Evolutionary conservation across 2,329 filamentous ascomycete genomes (phyloP), one percentile per base, ranked within the genome.

Genomic region (Fusarium dlaminii): DNA sequence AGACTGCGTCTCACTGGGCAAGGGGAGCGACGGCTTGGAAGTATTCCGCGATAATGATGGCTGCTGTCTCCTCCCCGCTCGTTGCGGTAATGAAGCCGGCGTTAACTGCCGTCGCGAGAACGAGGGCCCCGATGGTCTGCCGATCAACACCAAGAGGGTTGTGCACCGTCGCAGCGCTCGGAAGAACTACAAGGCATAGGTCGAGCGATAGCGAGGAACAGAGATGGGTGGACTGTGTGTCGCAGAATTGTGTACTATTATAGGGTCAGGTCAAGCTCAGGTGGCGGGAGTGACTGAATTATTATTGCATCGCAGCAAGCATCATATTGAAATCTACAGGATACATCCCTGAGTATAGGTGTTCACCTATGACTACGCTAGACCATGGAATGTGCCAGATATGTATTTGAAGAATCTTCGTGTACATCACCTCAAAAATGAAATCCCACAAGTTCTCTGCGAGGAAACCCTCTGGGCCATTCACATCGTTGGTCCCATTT

Each of bases 71-170:
- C 57, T 54, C 32, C 57, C 57, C 8, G 34, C 34, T 5, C 34
- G 57, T 17, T 60, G 57, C 9, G 57, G 57, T 20, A 60, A 60
- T 8, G 57, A 60, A 32, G 57, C 3, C 10, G 57, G 45, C 22
- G 57, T 60, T 22, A 60, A 54, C 27, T 60, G 57, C 22, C 57
- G 57, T 39, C 57, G 57, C 27, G 57, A 60, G 34, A 60, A 60
- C 10, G 57, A 60, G 17, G 57, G 45, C 13, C 27, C 57, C 3
- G 8, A 60, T 54, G 57, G 57, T 37, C 57, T 39, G 27, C 32
- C 27, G 13, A 40, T 55, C 27, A 24, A 40, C 15, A 24, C 6
- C 11, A 55, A 10, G 27, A 55, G 36, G 10, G 20, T 18, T 18
- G n/a, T 15, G 14, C 22, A 45, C n/a, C 42, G 15, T 29, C 42